These are phyloP conservation scores for Zymoseptoria brevis DNA, from an alignment of 2,329 filamentous ascomycete genomes.

Conservation along the genomic window DNA sequence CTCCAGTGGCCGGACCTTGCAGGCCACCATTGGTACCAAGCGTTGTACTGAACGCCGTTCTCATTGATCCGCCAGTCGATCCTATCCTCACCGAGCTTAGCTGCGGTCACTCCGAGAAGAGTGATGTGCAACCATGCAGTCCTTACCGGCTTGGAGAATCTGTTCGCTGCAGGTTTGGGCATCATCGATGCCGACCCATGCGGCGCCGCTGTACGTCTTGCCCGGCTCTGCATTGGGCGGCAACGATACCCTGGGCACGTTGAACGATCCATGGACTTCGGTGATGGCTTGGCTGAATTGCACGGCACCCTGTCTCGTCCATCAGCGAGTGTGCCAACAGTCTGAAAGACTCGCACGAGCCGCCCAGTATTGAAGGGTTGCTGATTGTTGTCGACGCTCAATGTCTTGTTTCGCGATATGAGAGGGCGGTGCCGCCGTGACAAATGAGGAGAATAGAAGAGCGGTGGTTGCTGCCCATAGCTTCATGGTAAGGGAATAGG, in stretches of 20 bases:
- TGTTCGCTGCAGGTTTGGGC: conserved; percentile 46
- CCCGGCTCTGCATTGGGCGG: conserved; percentile 32
- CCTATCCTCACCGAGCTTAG: conserved; percentile 47
- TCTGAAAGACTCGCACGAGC: neutral
- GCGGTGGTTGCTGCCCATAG: neutral
- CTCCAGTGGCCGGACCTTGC: conserved; percentile 48
- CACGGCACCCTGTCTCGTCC: conserved; percentile 41
- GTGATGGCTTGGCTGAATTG: conserved; percentile 46
- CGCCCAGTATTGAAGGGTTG: neutral
- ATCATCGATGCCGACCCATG: conserved; percentile 57
- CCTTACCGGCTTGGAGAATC: conserved; percentile 24
- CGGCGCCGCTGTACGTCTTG: conserved; percentile 41
- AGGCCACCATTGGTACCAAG: conserved; percentile 57
- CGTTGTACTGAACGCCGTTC: conserved; percentile 41
- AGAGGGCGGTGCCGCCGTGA: neutral
- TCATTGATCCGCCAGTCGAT: conserved; percentile 47
- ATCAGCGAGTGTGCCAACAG: neutral
- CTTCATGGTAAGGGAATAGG: neutral
- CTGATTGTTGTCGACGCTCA: neutral
- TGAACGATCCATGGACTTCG: conserved; percentile 47
- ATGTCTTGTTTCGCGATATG: neutral
- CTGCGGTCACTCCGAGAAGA: neutral
- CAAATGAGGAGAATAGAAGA: neutral
- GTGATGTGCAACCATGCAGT: neutral
- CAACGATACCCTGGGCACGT: conserved; percentile 43